Evolutionary conservation across 768 basidiomycete genomes (phyloP).

Genomic region (Mycena chlorophos): DNA sequence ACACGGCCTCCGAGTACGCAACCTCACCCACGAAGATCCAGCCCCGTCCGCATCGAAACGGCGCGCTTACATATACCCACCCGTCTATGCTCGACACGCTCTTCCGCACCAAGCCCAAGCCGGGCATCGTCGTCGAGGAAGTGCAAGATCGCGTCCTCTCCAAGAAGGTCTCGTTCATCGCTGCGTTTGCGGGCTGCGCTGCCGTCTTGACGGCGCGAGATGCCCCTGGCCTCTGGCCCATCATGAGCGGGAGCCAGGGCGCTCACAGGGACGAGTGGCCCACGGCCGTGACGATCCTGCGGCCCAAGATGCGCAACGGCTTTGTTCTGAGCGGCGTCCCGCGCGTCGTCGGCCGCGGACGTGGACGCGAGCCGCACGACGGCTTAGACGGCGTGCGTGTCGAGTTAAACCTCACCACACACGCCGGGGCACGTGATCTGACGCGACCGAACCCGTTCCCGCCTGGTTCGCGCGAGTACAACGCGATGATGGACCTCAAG

Average conservation of each 20-base stretch:
- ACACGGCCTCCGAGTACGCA: slow-evolving; percentile 21
- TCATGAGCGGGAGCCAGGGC: slow-evolving; percentile 2
- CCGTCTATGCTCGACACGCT: slow-evolving; percentile 54
- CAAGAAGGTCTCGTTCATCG: neutral
- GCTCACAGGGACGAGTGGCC: slow-evolving; percentile 10
- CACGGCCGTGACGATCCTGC: slow-evolving; percentile 11
- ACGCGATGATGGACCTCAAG: neutral
- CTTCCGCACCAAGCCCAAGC: slow-evolving; percentile 51
- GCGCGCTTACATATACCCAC: slow-evolving; percentile 60
- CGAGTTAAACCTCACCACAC: neutral
- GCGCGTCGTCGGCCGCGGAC: slow-evolving; percentile 8
- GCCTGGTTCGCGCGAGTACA: slow-evolving; percentile 17
- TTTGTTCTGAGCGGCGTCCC: slow-evolving; percentile 3
- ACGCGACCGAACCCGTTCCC: slow-evolving; percentile 4
- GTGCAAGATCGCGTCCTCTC: neutral
- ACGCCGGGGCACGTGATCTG: slow-evolving; percentile 1
- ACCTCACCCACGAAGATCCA: slow-evolving; percentile 44
- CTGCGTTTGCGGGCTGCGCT: slow-evolving; percentile 14
- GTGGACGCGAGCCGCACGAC: slow-evolving; percentile 6
- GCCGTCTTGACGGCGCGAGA: neutral
- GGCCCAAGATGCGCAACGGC: neutral
- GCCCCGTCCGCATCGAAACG: slow-evolving; percentile 63
- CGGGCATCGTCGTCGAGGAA: slow-evolving; percentile 53
- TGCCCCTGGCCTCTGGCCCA: neutral
- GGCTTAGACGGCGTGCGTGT: slow-evolving; percentile 11